Evolutionary conservation across 2,329 filamentous ascomycete genomes (phyloP).

Genomic region (Xylaria sp.): DNA sequence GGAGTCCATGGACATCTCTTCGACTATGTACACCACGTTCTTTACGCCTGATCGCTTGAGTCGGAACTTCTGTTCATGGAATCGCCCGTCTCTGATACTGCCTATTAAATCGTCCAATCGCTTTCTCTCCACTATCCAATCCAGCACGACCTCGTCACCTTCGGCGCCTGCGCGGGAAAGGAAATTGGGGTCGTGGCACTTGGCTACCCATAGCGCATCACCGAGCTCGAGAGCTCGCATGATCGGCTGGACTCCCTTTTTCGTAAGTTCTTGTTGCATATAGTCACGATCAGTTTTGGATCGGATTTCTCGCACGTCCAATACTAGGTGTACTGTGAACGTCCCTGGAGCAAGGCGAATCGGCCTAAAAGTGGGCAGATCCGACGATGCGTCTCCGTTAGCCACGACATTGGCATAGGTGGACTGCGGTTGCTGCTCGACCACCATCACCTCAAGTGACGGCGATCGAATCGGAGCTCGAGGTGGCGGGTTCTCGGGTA

Average conservation of each 20-base stretch:
- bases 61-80: slow-evolving; percentile 86
- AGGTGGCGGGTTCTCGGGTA: slow-evolving; percentile 32
- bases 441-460: slow-evolving; percentile 42
- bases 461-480: slow-evolving; percentile 33
- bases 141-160: slow-evolving; percentile 77
- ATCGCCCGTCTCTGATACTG: slow-evolving; percentile 84
- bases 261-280: slow-evolving; percentile 75
- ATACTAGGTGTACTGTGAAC: slow-evolving; percentile 77
- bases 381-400: slow-evolving; percentile 48
- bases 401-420: slow-evolving; percentile 55
- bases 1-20: slow-evolving; percentile 72
- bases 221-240: slow-evolving; percentile 77
- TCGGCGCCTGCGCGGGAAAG: slow-evolving; percentile 67
- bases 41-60: slow-evolving; percentile 76
- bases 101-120: slow-evolving; percentile 81
- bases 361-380: slow-evolving; percentile 63
- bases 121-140: slow-evolving; percentile 85
- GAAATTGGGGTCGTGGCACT: slow-evolving; percentile 68
- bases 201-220: slow-evolving; percentile 83
- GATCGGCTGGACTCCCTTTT: slow-evolving; percentile 71
- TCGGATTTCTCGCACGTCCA: slow-evolving; percentile 80
- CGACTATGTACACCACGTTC: slow-evolving; percentile 81
- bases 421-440: slow-evolving; percentile 34
- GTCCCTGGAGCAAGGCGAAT: slow-evolving; percentile 70
- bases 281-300: slow-evolving; percentile 80